A percentile compares a stretch with the other conserved stretches of the same genome.
These are phyloP conservation scores for Paraconiothyrium sp. DNA, from an alignment of 2,329 filamentous ascomycete species.

Conservation along the genomic window DNA sequence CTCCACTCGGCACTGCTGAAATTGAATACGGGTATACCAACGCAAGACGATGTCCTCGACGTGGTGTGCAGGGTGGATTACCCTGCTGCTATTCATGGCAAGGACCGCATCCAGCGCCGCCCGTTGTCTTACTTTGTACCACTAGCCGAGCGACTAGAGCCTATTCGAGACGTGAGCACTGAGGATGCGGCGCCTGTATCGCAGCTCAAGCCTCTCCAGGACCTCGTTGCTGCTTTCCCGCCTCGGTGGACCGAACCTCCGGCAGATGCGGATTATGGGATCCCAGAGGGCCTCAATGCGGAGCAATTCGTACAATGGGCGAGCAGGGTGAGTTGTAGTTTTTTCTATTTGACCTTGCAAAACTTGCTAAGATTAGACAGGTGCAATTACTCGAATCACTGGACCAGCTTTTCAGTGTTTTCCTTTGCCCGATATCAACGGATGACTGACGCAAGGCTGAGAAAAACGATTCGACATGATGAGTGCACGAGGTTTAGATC, in stretches of 20 bases:
- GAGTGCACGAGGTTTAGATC: too few species aligned
- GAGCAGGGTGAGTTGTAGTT: not conserved
- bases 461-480: too few species aligned
- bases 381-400: not conserved
- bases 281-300: not conserved
- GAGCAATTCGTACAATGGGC: slow-evolving; percentile 6
- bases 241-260: not conserved
- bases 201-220: not conserved
- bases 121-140: slow-evolving; percentile 1
- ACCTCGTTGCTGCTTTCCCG: not conserved
- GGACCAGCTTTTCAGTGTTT: slow-evolving; percentile 1
- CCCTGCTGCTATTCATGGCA: not conserved
- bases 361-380: not conserved
- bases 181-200: not conserved
- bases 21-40: not conserved
- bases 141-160: slow-evolving; percentile 5
- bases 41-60: slow-evolving; percentile 4
- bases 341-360: too few species aligned
- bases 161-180: not conserved
- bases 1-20: not conserved
- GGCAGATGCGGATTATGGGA: not conserved
- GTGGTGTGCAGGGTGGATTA: not conserved
- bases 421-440: not conserved
- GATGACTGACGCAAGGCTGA: too few species aligned
- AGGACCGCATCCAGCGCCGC: not conserved